Percentiles rank a stretch among this genome's conserved stretches.
Evolutionary conservation across 2,329 filamentous ascomycete species (phyloP).

Genomic region (Eutypella sp.): DNA sequence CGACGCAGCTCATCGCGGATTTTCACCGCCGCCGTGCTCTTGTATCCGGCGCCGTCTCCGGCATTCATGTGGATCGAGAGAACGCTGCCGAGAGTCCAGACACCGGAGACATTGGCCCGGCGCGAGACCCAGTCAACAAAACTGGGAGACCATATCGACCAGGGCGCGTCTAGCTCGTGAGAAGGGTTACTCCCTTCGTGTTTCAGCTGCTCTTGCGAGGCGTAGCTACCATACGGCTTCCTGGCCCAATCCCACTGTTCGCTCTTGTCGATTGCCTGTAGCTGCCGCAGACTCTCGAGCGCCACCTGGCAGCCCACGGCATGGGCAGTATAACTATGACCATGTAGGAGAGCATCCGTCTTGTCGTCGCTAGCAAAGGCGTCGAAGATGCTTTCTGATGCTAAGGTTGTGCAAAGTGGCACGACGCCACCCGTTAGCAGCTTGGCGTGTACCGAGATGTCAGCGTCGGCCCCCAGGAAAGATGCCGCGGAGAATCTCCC

Average conservation of each 20-base stretch:
- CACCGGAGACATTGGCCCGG: constrained; percentile 51
- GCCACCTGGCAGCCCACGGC: constrained; percentile 76
- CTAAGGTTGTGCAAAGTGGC: constrained; percentile 71
- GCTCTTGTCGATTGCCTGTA: constrained; percentile 52
- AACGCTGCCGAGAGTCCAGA: constrained; percentile 71
- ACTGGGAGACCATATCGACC: constrained; percentile 66
- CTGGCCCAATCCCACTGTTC: constrained; percentile 55
- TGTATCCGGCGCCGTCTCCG: constrained; percentile 37
- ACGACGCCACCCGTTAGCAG: constrained; percentile 75
- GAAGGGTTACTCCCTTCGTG: background rate
- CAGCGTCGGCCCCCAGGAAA: constrained; percentile 63
- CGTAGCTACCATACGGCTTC: constrained; percentile 33
- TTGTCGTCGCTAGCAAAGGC: constrained; percentile 70
- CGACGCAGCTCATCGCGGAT: constrained; percentile 34
- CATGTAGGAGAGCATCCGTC: constrained; percentile 73
- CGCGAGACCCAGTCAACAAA: constrained; percentile 57
- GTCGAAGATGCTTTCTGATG: constrained; percentile 67
- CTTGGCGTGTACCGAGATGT: constrained; percentile 79
- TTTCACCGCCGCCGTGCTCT: constrained; percentile 39
- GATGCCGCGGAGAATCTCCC: constrained; percentile 66
- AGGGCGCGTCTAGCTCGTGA: constrained; percentile 30
- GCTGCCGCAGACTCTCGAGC: constrained; percentile 56
- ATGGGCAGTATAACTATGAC: constrained; percentile 84
- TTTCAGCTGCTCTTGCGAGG: constrained; percentile 5
- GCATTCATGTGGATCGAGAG: constrained; percentile 57